Base-by-base conservation (phyloP, 176 grass and related monocot genomes). In the Carex parvula region DNA sequence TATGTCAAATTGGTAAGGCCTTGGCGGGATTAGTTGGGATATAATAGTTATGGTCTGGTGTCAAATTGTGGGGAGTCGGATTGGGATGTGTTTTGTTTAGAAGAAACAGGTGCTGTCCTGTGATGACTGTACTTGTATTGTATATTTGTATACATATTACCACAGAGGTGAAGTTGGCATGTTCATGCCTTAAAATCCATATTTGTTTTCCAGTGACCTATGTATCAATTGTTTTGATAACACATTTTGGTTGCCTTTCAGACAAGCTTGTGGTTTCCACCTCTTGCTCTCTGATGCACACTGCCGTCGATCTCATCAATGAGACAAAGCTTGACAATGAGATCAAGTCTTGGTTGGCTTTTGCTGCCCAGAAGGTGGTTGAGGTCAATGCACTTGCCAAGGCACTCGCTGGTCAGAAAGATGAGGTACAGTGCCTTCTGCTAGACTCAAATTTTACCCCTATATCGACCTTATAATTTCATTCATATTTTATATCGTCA, bases 341-440 rank as follows among this genome's bases (percentile, higher is more conserved):
- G 85, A 93, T 98, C 64, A 98, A 98, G 84, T 98, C 92, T n/a
- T 98, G 95, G 95, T 71, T 98, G 5, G 92, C 92, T 17, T 98
- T 98, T 90, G 95, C 95, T 91, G 95, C 95, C 81, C 95, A 98
- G 84, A 98, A 98, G 89, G 95, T 98, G 50, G 81, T 98, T 88
- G 95, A 98, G 85, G 95, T 98, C 75, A 94, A 94, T 84, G 92
- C 92, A 18, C 91, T 98, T 84, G 95, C 90, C 46, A 98, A 93
- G 82, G 95, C 95, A 77, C 91, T 98, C 60, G 85, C 79, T 85
- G 92, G 89, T 74, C 79, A 87, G 9, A 98, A 93, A 86, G 95
- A 94, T 48, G 89, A 93, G 95, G 94, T 94, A 72, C 16, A 64
- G 1, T 41, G 64, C 79, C 21, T 18, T 87, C 15, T 74, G 42